These are phyloP conservation scores for Aphanomyces stellatus DNA, from an alignment of 352 stramenopile species.

Conservation along the genomic window DNA sequence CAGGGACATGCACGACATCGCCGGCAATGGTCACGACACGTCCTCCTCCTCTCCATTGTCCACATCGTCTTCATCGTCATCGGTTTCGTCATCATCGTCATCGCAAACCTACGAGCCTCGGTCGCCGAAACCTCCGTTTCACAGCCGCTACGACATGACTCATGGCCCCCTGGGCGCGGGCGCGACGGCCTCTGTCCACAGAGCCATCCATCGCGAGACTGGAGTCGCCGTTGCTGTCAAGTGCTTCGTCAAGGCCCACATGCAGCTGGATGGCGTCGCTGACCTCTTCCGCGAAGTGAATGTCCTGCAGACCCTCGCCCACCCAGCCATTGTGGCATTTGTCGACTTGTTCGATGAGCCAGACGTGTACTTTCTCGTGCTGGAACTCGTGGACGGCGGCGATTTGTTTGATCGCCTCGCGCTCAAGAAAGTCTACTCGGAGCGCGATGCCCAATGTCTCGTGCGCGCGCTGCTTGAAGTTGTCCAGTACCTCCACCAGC, in stretches of 20 bases:
- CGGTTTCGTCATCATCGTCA: too few species aligned
- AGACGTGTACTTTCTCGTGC: neutral
- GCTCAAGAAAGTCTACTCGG: slow-evolving; percentile 69
- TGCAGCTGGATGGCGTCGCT: neutral
- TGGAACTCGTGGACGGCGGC: slow-evolving; percentile 26
- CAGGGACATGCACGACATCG: too few species aligned
- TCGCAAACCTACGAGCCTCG: too few species aligned
- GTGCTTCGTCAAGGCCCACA: slow-evolving; percentile 25
- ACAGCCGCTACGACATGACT: too few species aligned
- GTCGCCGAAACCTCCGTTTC: too few species aligned
- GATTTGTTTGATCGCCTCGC: slow-evolving; percentile 82
- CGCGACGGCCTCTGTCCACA: too few species aligned
- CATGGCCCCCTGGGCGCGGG: too few species aligned
- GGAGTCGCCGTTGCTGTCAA: slow-evolving; percentile 51
- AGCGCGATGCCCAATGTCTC: slow-evolving; percentile 67
- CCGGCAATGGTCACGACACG: too few species aligned
- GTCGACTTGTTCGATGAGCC: neutral
- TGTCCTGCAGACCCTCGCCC: neutral
- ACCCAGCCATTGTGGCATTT: neutral
- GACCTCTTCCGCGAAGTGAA: neutral
- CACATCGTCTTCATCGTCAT: too few species aligned
- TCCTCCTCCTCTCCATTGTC: too few species aligned
- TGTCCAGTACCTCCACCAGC: slow-evolving; percentile 65
- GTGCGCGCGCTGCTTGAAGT: slow-evolving; percentile 62
- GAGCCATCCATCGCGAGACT: slow-evolving; percentile 35